Conservation (phyloP, 495 filamentous ascomycete genomes). For the Lentithecium fluviatile region DNA sequence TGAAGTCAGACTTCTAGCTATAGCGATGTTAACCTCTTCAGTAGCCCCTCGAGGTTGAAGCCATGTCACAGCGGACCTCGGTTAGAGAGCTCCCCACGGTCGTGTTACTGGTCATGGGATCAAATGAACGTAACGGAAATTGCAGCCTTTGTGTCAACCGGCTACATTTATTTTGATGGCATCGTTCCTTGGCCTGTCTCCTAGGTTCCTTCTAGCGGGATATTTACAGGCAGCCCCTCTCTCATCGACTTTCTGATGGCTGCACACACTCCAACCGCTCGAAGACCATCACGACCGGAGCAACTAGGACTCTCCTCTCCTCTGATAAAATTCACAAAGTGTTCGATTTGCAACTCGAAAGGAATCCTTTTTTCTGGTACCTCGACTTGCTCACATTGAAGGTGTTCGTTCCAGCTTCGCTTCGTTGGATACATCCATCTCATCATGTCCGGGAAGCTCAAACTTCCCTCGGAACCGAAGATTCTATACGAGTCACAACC, state of each 20-base stretch:
- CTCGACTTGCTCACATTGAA: constrained; percentile 42
- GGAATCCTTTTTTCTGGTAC: constrained; percentile 40
- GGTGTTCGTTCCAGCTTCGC: constrained; percentile 41
- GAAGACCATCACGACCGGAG: constrained; percentile 35
- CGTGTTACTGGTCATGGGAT: no score
- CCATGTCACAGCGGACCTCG: no score
- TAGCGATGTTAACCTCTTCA: no score
- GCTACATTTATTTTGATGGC: no score
- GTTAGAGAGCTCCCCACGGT: no score
- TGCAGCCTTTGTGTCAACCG: no score
- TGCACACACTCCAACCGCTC: constrained; percentile 39
- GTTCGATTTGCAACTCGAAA: constrained; percentile 56
- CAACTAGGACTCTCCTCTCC: constrained; percentile 44
- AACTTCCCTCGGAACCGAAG: constrained; percentile 53
- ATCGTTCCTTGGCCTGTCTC: no score
- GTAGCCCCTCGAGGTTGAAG: no score
- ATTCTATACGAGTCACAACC: constrained; percentile 56
- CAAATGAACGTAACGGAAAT: no score
- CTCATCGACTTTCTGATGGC: constrained; percentile 37
- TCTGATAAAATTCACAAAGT: constrained; percentile 56
- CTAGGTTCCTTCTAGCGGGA: neutral
- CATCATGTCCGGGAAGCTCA: no score
- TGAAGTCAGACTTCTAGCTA: no score
- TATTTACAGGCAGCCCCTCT: constrained; percentile 11
- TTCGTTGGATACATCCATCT: constrained; percentile 51